Conservation (phyloP, 805 yeast genomes). For the Candida verbasci region DNA sequence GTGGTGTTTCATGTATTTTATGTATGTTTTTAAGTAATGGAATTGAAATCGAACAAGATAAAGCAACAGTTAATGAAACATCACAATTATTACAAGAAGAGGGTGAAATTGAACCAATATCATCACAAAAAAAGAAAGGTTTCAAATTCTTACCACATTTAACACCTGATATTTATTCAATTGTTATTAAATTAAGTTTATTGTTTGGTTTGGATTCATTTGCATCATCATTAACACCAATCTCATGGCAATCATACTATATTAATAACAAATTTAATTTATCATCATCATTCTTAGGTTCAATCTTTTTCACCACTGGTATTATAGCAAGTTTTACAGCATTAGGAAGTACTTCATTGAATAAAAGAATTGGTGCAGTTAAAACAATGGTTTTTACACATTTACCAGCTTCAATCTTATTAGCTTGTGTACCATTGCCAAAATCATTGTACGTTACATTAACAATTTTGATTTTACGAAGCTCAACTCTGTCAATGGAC, state of each 20-base stretch:
- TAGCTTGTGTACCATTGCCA: slow-evolving; percentile 38
- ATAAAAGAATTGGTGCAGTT: slow-evolving; percentile 42
- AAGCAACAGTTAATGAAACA: slow-evolving; percentile 11
- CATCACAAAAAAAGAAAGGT: background rate
- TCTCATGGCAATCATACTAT: slow-evolving; percentile 45
- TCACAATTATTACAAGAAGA: slow-evolving; percentile 12
- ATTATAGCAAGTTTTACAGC: slow-evolving; percentile 36
- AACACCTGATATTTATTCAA: slow-evolving; percentile 13
- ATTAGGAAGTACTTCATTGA: slow-evolving; percentile 38
- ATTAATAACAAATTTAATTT: slow-evolving; percentile 33
- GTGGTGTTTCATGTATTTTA: slow-evolving; percentile 15
- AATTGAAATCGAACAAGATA: slow-evolving; percentile 13
- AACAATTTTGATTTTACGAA: slow-evolving; percentile 28
- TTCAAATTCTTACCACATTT: slow-evolving; percentile 17
- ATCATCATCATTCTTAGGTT: slow-evolving; percentile 32
- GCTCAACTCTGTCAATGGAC: slow-evolving; percentile 44
- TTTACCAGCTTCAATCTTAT: slow-evolving; percentile 37
- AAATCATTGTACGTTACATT: slow-evolving; percentile 25
- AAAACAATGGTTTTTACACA: slow-evolving; percentile 43
- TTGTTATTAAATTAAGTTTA: slow-evolving; percentile 30
- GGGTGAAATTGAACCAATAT: slow-evolving; percentile 1
- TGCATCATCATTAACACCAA: slow-evolving; percentile 41
- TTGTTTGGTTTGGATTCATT: slow-evolving; percentile 41
- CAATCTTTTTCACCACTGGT: slow-evolving; percentile 36
- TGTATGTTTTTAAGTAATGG: slow-evolving; percentile 13